Conservation (phyloP, 1,284 basidiomycete genomes). For the Caloboletus firmus region DNA sequence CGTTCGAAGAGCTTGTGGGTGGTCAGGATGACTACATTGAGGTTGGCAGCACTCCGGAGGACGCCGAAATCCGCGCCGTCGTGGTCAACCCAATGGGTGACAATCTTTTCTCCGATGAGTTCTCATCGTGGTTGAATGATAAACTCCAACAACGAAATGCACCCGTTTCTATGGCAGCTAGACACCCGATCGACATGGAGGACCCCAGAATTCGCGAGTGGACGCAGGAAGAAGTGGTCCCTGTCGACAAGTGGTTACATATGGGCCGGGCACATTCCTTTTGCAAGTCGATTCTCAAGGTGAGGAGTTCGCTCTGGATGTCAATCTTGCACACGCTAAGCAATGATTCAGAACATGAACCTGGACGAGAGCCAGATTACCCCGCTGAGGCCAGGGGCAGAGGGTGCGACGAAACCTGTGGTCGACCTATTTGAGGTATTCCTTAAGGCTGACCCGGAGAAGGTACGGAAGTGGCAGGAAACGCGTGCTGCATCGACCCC, state of each 20-base stretch:
- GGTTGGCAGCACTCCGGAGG: slow-evolving; percentile 13
- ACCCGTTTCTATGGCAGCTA: slow-evolving; percentile 12
- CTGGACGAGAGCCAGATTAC: slow-evolving; percentile 16
- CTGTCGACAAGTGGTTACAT: slow-evolving; percentile 28
- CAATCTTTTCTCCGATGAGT: slow-evolving; percentile 17
- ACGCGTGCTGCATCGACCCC: slow-evolving; percentile 23
- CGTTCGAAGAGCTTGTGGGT: slow-evolving; percentile 30
- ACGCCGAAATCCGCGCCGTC: slow-evolving; percentile 21
- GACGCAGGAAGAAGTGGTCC: slow-evolving; percentile 32
- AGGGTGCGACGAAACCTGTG: slow-evolving; percentile 19
- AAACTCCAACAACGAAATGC: slow-evolving; percentile 26
- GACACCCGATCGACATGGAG: slow-evolving; percentile 33
- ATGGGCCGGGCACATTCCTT: slow-evolving; percentile 21
- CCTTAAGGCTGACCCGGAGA: slow-evolving; percentile 28
- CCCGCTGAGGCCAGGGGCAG: slow-evolving; percentile 10
- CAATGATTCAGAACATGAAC: slow-evolving; percentile 19
- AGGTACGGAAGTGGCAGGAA: slow-evolving; percentile 26
- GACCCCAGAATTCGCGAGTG: slow-evolving; percentile 41
- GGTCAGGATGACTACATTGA: slow-evolving; percentile 33
- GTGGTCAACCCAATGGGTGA: slow-evolving; percentile 21
- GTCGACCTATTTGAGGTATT: slow-evolving; percentile 27
- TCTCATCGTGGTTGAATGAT: slow-evolving; percentile 33
- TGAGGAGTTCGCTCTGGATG: slow-evolving; percentile 1
- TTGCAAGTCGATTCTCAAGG: slow-evolving; percentile 30
- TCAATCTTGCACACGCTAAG: slow-evolving; percentile 1